Evolutionary conservation across 306 rosid genomes (phyloP), one percentile per base, ranked within the genome.

Genomic region (Vigna angularis): DNA sequence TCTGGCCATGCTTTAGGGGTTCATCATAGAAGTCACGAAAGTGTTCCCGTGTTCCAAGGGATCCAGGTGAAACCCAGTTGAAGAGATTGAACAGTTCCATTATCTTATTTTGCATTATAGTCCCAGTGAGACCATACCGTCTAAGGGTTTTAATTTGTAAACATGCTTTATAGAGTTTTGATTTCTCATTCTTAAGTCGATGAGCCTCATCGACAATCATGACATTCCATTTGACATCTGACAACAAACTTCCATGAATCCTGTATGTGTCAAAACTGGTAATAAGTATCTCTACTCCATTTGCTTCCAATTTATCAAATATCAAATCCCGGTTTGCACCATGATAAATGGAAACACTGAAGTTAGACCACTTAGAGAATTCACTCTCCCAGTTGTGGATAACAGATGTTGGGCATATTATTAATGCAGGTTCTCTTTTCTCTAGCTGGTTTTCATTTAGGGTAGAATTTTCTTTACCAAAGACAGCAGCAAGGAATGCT

Each of bases 1-100:
- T 89, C 82, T 94, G 98, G 38, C 98, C 97, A 82, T 92, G 98
- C 87, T 90, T 94, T 28, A 94, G 95, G 50, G 98, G 98, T 72
- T 94, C 98, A 75, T 92, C 91, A 67, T 92, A 94, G 84, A 80
- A 94, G 52, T 90, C 97, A 42, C 95, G 93, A 73, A 94, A 94
- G 83, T 94, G 98, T 64, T 92, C 98, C 58, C 97, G 83, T 61
- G 98, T 90, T 86, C 98, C 98, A 70, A 94, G 88, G 65, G 96
- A 89, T 87, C 97, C 97, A 13, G 98, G 97, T 64, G 91, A 90
- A 73, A 90, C 92, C 93, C 92, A 94, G 63, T 94, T 97, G 59
- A 94, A 94, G 88, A 94, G 84, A 86, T 94, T 92, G 86, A 92
- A 94, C 85, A 94, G 73, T 84, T 94, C 98, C 94, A 92, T 87